Evolutionary conservation across 768 basidiomycete species (phyloP), one percentile per base, ranked within the genome.

Genomic region (Tricholoma sp.): DNA sequence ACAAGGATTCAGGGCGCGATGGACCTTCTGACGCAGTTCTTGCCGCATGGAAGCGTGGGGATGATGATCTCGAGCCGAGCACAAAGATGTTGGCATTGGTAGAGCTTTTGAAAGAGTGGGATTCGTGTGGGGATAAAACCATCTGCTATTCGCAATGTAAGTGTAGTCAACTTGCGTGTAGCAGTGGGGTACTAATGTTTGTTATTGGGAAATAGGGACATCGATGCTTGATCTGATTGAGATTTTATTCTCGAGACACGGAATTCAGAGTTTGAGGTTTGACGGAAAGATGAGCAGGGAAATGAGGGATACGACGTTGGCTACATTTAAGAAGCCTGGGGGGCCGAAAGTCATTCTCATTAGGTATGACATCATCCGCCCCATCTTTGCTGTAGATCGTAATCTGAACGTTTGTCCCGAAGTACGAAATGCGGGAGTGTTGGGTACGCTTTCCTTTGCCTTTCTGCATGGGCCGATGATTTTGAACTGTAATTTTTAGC

Each of bases 71-170:
- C 59, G 84, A 86, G 66, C 77, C 85, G 7, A 86, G 84, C 65
- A 74, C 85, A 8, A 89, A 88, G 75, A 89, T 89, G 86, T 50
- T 79, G 21, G 76, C 75, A 27, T 67, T 86, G 63, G 68, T 89
- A 18, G 67, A 76, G 1, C 72, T 81, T 47, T 71, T 92, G 61
- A 78, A 82, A 62, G 74, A 84, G 56, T 84, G 82, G 81, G 82
- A 84, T 12, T 59, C 63, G 8, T 76, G 74, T 4, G 85, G 84
- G 0, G 87, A 89, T 66, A 89, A 89, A 75, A 82, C 81, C 4
- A 88, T 89, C 32, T 75, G 79, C 41, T 89, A 84, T 68, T 86
- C 85, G 5, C 87, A 89, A 67, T 89, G 86, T 86, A 57, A 51
- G 80, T 66, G 18, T 16, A 50, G 49, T 29, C 54, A 49, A 1